These are phyloP conservation scores for Aspergillus intermedius DNA, from an alignment of 2,329 filamentous ascomycete species.

Conservation along the genomic window DNA sequence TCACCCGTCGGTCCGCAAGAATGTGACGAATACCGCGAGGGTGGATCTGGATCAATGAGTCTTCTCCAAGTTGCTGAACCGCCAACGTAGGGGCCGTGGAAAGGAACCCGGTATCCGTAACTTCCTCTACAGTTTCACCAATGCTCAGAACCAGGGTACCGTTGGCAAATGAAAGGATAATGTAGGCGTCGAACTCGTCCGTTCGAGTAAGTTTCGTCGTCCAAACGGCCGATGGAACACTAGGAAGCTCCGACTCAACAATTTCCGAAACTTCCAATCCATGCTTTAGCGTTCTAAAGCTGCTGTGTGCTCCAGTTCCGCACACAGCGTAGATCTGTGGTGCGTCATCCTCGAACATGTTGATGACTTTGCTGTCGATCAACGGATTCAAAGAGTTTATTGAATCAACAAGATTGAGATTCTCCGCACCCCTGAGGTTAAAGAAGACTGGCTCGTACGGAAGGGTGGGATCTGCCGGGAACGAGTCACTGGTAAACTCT, in stretches of 20 bases:
- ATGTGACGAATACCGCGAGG: constrained; percentile 95
- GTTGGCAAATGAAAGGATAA: constrained; percentile 87
- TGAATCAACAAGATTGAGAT: constrained; percentile 75
- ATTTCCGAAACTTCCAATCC: constrained; percentile 90
- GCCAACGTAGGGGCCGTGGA: constrained; percentile 83
- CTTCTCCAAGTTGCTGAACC: constrained; percentile 88
- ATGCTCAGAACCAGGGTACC: constrained; percentile 89
- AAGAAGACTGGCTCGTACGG: constrained; percentile 78
- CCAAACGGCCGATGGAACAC: constrained; percentile 88
- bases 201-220: constrained; percentile 77
- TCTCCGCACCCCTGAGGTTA: constrained; percentile 69
- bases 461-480: constrained; percentile 65
- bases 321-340: constrained; percentile 94
- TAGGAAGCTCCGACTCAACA: constrained; percentile 85
- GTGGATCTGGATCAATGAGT: constrained; percentile 88
- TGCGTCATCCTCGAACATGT: constrained; percentile 84
- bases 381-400: constrained; percentile 86
- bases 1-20: constrained; percentile 65
- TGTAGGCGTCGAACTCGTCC: constrained; percentile 88
- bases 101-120: constrained; percentile 87
- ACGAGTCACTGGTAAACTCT: constrained; percentile 78
- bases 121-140: constrained; percentile 92
- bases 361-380: constrained; percentile 84
- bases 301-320: constrained; percentile 79
- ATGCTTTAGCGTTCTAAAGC: constrained; percentile 87